A percentile compares a stretch with the other conserved stretches of the same genome.
Evolutionary conservation across 2,329 filamentous ascomycete species (phyloP).

Genomic region (Dactylellina leptospora): DNA sequence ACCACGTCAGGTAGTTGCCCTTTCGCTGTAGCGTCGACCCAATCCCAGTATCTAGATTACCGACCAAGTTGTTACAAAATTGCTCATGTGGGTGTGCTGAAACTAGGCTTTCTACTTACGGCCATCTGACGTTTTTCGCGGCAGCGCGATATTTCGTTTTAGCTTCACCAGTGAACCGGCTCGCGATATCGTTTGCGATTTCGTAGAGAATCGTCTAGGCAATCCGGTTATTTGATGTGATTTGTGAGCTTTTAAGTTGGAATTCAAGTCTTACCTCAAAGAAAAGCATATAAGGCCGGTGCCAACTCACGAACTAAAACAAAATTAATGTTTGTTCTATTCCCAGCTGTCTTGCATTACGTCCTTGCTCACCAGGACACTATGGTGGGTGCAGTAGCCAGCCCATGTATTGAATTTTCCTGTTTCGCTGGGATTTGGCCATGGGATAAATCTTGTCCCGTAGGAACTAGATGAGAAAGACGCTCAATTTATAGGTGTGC

Average conservation of each 20-base stretch:
- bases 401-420: conserved; percentile 1
- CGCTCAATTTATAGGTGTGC: neutral
- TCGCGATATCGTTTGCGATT: conserved; percentile 46
- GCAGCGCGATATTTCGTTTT: conserved; percentile 53
- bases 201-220: conserved; percentile 4
- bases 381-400: conserved; percentile 39
- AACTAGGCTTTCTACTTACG: conserved; percentile 49
- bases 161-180: conserved; percentile 40
- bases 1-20: conserved; percentile 48
- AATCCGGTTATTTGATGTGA: neutral
- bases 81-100: neutral
- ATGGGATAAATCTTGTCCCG: conserved; percentile 3
- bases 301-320: conserved; percentile 57
- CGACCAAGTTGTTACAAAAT: neutral
- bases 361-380: conserved; percentile 42
- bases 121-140: conserved; percentile 53
- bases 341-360: too few relatives aligned
- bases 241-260: neutral
- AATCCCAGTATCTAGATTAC: conserved; percentile 55
- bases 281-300: conserved; percentile 57
- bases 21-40: conserved; percentile 33
- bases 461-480: neutral
- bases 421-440: conserved; percentile 16
- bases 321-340: too few relatives aligned
- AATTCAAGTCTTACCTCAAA: conserved; percentile 55